Conservation (phyloP, 1,139 yeast genomes). For the Keqinozyma sinolaborantium region DNA sequence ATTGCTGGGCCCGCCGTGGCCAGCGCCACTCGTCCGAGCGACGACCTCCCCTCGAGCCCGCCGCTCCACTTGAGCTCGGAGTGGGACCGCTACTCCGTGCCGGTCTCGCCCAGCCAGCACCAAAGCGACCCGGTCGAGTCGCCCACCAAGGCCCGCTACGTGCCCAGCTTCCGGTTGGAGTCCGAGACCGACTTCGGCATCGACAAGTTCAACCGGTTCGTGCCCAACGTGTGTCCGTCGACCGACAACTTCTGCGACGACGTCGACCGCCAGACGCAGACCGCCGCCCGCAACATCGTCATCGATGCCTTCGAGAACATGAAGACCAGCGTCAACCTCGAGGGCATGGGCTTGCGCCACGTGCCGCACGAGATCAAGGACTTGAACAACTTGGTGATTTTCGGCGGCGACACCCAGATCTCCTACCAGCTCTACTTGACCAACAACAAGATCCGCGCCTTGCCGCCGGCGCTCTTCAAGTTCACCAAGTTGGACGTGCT, state of each 20-base stretch:
- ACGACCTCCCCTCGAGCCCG: constrained; percentile 16
- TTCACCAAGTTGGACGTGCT: constrained; percentile 42
- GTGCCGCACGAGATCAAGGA: constrained; percentile 45
- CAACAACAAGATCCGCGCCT: constrained; percentile 27
- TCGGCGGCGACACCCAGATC: constrained; percentile 20
- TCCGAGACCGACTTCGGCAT: constrained; percentile 49
- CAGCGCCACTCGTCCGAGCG: no score
- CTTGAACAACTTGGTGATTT: constrained; percentile 39
- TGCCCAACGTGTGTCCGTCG: constrained; percentile 28
- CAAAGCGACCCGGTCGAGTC: constrained; percentile 3
- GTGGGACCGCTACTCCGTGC: constrained; percentile 8
- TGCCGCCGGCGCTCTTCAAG: constrained; percentile 38
- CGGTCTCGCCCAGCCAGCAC: constrained; percentile 12
- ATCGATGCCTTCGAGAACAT: constrained; percentile 39
- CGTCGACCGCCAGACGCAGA: constrained; percentile 11
- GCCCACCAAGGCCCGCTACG: constrained; percentile 2
- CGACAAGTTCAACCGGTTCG: constrained; percentile 41
- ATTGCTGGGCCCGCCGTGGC: constrained; percentile 15
- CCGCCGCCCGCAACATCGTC: constrained; percentile 31
- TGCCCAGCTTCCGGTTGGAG: constrained; percentile 15
- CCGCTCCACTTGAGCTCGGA: constrained; percentile 13
- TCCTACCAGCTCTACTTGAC: constrained; percentile 37
- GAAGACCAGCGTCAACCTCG: constrained; percentile 30
- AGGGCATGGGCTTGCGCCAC: constrained; percentile 33
- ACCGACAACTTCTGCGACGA: constrained; percentile 19